Evolutionary conservation across 1,139 yeast genomes (phyloP), one percentile per base, ranked within the genome.

Genomic region (Candida sojae): DNA sequence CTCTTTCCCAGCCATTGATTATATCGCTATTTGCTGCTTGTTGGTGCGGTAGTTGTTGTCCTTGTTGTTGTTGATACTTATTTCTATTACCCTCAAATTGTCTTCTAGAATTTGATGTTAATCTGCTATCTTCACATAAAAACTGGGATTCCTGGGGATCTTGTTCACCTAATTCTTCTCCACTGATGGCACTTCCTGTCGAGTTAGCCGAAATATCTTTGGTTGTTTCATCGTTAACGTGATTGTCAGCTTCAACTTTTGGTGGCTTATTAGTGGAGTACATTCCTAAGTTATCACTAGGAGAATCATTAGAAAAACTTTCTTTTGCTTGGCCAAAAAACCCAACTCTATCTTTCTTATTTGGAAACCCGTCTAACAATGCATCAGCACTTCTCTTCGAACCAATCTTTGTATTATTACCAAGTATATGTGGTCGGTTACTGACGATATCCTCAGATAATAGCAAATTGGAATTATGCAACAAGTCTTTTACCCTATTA

Each of bases 1-100:
- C 53, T 38, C 43, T 42, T 43, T 50, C 55, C 55, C 55, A 52
- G 28, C 49, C 49, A 36, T 46, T 42, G 10, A 37, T 10, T n/a
- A 28, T 40, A 7, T 17, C 10, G 12, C 38, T 29, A 10, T 28
- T 39, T 30, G 38, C 28, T 4, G n/a, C 1, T 17, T 35, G 38
- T 21, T 17, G 25, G 6, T 21, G n/a, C 33, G 23, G 7, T 29
- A 23, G 34, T 26, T 29, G 40, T 12, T 23, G 33, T 10, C 28
- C 29, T 9, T 29, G 40, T 8, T 33, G 32, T 25, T 34, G 25
- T 11, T 26, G 26, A 7, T 21, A 21, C 33, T 46, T 48, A 4
- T 34, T 9, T 26, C 43, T 44, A 43, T 48, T 48, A 8, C 45
- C 10, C 41, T 42, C 46, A n/a, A 48, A 25, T 31, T 25, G 41